Base-by-base conservation (phyloP, 352 stramenopile genomes). In the Pythium aristosporum region DNA sequence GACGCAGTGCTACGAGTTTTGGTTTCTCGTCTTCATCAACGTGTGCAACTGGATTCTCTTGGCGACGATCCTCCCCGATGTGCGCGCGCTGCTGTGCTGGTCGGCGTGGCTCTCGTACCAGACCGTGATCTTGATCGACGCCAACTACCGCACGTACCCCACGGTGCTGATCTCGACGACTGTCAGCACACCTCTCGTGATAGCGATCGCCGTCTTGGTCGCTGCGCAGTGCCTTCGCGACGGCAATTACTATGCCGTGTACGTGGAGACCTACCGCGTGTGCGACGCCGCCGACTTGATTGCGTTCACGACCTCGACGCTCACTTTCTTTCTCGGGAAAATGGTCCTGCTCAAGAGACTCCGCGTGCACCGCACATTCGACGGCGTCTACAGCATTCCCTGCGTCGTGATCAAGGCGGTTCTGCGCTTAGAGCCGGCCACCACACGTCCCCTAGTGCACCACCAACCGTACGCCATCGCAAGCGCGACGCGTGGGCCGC, bases 61-160 rank as follows among this genome's bases (percentile, higher is more conserved):
- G 18, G 50, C 20, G 6, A 36, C 21, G 23, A 59, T 59, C n/a
- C 43, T 65, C 9, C 25, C 2, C 52, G 41, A 48, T 20, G 10
- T 13, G 8, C 59, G 59, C 18, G 49, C n/a, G 16, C 2, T 59
- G 7, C 3, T 47, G 11, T 65, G 49, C 16, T 32, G 20, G 5
- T 46, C 52, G 0, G 51, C 49, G 8, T 65, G 59, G 36, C 41
- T 65, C 5, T 36, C 48, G 12, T 59, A 57, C 10, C 59, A 65
- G 30, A 59, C 37, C 23, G 43, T 65, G 13, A 34, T 47, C 21
- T 37, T 54, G 21, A 47, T 65, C n/a, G 59, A 65, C 28, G 44
- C 59, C 28, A 65, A 65, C 30, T 59, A 65, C 16, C 49, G 59
- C 5, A 59, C 59, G 11, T 65, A 54, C 21, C 59, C 39, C 8